phyloP scores from a whole-genome alignment of 2,329 filamentous ascomycete species.

The Aspergillus fructus region DNA sequence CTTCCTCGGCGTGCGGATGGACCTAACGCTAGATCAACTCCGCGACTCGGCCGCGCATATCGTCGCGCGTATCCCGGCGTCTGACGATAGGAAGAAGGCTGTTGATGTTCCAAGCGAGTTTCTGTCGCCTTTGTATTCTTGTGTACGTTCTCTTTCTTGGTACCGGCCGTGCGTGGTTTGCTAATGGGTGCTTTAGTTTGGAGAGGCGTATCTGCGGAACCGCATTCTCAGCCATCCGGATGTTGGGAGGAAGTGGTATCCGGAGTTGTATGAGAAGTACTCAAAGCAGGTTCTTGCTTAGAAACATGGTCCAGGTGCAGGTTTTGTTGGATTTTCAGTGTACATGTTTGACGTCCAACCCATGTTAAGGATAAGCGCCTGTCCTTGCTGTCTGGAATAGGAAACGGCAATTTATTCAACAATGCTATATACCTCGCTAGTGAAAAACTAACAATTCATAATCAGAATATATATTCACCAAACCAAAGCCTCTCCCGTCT shows the following conservation, averaged over 20 bases:
- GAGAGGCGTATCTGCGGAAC: slow-evolving; percentile 37
- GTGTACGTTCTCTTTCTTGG: slow-evolving; percentile 23
- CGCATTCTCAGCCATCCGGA: slow-evolving; percentile 39
- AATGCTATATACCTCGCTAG: no score
- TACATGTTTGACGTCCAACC: no score
- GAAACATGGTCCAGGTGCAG: not conserved
- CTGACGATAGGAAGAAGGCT: slow-evolving; percentile 31
- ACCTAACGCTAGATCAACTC: slow-evolving; percentile 49
- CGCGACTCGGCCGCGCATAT: slow-evolving; percentile 34
- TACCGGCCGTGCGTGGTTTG: not conserved
- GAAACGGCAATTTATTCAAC: no score
- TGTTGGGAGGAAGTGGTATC: slow-evolving; percentile 37
- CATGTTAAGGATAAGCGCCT: no score
- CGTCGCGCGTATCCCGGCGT: slow-evolving; percentile 28
- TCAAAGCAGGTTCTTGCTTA: not conserved
- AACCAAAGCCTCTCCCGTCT: slow-evolving; percentile 30
- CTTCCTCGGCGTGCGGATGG: slow-evolving; percentile 54
- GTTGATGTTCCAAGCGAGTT: slow-evolving; percentile 40
- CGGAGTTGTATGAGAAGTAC: slow-evolving; percentile 27
- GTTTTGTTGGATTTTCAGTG: no score
- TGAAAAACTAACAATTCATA: no score
- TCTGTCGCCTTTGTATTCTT: slow-evolving; percentile 35
- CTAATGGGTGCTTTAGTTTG: slow-evolving; percentile 25
- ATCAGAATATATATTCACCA: not conserved
- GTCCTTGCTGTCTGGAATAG: no score